Conservation (phyloP, 495 filamentous ascomycete species). For the Lasiosphaeria miniovina region DNA sequence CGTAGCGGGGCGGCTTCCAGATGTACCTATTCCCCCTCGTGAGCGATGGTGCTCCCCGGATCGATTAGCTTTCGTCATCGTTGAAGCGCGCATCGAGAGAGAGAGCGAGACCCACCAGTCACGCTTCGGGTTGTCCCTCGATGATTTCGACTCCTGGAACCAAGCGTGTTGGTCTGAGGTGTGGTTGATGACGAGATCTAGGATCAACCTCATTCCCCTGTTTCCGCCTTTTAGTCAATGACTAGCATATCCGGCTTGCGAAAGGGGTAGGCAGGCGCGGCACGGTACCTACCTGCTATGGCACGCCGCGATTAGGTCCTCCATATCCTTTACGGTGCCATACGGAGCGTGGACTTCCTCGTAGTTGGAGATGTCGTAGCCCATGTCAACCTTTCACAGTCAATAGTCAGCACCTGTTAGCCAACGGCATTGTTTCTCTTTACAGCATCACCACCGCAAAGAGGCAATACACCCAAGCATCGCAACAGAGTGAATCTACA, state of each 20-base stretch:
- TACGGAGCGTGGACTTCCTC: slow-evolving; percentile 58
- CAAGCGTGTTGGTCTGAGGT: slow-evolving; percentile 71
- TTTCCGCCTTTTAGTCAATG: neutral
- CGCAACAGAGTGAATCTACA: no score
- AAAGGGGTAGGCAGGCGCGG: neutral
- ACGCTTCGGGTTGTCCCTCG: slow-evolving; percentile 58
- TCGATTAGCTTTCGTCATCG: neutral
- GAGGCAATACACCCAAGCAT: no score
- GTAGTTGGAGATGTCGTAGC: slow-evolving; percentile 69
- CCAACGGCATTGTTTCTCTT: neutral
- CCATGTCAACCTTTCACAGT: slow-evolving; percentile 52
- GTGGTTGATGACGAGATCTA: slow-evolving; percentile 77
- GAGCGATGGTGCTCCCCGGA: neutral
- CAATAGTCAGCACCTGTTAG: neutral
- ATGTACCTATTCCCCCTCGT: slow-evolving; percentile 48
- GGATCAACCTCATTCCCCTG: slow-evolving; percentile 65
- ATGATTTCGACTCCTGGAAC: slow-evolving; percentile 66
- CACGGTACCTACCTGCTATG: slow-evolving; percentile 39
- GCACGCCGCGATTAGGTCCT: slow-evolving; percentile 50
- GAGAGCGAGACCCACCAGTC: slow-evolving; percentile 44
- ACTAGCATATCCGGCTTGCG: neutral
- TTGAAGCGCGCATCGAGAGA: neutral
- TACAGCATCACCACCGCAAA: neutral
- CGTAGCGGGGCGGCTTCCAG: slow-evolving; percentile 61
- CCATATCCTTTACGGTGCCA: slow-evolving; percentile 66